These are phyloP conservation scores for Ephemerocybe angulata DNA, from an alignment of 768 basidiomycete species.

Conservation along the genomic window DNA sequence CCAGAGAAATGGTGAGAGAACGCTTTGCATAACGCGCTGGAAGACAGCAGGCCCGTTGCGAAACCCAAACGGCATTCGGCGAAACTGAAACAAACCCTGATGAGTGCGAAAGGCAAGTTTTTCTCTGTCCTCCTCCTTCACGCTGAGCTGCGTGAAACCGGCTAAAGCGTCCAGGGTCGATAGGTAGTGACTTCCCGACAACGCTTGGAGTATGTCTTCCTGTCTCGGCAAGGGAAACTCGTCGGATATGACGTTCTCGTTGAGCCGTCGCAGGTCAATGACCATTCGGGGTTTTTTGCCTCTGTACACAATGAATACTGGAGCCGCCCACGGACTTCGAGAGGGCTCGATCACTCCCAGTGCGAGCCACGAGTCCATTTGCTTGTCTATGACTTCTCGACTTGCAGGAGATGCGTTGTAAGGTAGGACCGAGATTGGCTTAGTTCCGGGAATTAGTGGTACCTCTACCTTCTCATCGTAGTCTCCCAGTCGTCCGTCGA, in stretches of 20 bases:
- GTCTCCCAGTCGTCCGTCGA: constrained; percentile 30
- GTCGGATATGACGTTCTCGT: constrained; percentile 11
- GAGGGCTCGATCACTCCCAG: constrained; percentile 37
- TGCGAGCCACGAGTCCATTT: constrained; percentile 29
- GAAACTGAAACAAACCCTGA: no score
- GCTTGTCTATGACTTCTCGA: constrained; percentile 23
- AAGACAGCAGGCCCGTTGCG: constrained; percentile 36
- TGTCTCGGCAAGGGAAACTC: constrained; percentile 19
- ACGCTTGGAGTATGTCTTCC: constrained; percentile 22
- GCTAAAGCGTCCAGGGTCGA: constrained; percentile 26
- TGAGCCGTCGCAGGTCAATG: no score
- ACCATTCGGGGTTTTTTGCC: no score
- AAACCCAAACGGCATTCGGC: constrained; percentile 37
- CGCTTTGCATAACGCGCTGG: constrained; percentile 38
- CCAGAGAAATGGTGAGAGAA: constrained; percentile 35
- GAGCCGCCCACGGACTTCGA: constrained; percentile 32
- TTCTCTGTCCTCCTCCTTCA: constrained; percentile 19
- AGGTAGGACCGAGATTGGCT: constrained; percentile 25
- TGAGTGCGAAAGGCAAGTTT: constrained; percentile 38
- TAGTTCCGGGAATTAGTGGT: constrained; percentile 17
- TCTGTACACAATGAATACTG: no score
- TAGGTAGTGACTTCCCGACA: constrained; percentile 28
- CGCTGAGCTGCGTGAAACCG: constrained; percentile 37
- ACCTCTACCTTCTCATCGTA: constrained; percentile 23
- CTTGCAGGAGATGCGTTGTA: no score